Evolutionary conservation across 768 basidiomycete genomes (phyloP), one percentile per base, ranked within the genome.

Genomic region (Trametes cubensis): DNA sequence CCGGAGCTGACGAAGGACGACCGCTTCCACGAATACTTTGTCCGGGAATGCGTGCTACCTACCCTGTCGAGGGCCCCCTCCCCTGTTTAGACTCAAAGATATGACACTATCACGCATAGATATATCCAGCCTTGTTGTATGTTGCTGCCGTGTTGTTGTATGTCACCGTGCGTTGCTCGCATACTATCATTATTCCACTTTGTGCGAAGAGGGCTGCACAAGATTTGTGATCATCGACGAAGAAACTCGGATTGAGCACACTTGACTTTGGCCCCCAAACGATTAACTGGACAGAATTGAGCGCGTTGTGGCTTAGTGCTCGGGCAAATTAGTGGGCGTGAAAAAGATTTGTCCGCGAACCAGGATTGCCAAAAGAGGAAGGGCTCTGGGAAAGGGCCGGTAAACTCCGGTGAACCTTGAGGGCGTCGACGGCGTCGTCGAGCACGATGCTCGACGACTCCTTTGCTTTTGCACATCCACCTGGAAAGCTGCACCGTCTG

Each of bases 11-110:
- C 92, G 23, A 80, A 81, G 59, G 96, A 98, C 70, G 76, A 83
- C 60, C 85, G 95, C 41, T 92, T 98, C 70, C 95, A 97, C 73
- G 90, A 96, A 62, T 96, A 91, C 72, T 98, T 96, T 70, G 80
- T 96, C 44, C 80, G 79, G 57, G 82, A 87, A 68, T 94, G 90
- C 68, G 90, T 95, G 17, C 64, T 72, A 13, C 64, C 67, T 10
- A 63, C 64, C 4, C 45, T 68, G 2, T 60, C 58, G 17, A 54
- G 63, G 23, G 55, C 63, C 23, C 41, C 63, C 6, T 60, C 63
- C 0, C 63, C 63, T 11, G 58, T 48, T 30, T 64, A 48, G 56
- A 11, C 17, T 26, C 15, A 10, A 6, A 44, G 13, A 18, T 17
- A 25, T 0, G 30, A 38, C n/a, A 17, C 5, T 34, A 26, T 7